Percentiles rank a stretch among this genome's conserved stretches.
These are phyloP conservation scores for Aspergillus ostianus DNA, from an alignment of 495 filamentous ascomycete genomes.

Conservation along the genomic window DNA sequence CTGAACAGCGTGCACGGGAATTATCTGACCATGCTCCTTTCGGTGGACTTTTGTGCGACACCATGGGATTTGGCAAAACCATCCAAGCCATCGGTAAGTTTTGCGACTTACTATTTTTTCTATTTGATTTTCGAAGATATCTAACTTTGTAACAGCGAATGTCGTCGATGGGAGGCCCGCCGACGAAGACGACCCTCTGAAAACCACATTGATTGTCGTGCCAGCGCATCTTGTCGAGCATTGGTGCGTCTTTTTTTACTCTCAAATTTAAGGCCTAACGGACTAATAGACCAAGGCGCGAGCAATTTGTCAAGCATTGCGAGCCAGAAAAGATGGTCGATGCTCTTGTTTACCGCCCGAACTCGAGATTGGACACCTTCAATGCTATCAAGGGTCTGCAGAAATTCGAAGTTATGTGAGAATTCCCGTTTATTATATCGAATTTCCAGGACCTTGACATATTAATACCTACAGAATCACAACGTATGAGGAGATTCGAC, in stretches of 20 bases:
- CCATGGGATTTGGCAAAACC: constrained; percentile 67
- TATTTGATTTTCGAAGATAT: not conserved
- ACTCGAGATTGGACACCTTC: constrained; percentile 8
- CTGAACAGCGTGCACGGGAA: constrained; percentile 45
- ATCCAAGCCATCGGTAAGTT: constrained; percentile 39
- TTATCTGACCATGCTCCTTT: constrained; percentile 32
- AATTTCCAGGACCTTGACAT: not conserved
- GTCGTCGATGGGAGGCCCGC: constrained; percentile 47
- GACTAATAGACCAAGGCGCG: constrained; percentile 19
- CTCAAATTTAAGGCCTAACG: not conserved
- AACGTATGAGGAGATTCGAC: constrained; percentile 53
- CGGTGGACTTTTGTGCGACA: constrained; percentile 58
- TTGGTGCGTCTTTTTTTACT: constrained; percentile 26
- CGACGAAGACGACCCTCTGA: constrained; percentile 15
- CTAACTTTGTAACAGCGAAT: constrained; percentile 28
- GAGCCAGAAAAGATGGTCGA: constrained; percentile 5
- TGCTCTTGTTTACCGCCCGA: too few species aligned
- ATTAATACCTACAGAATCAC: constrained; percentile 30
- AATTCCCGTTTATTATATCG: not conserved
- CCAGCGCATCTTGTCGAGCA: constrained; percentile 42
- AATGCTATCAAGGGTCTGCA: constrained; percentile 16
- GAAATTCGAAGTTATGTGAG: constrained; percentile 26
- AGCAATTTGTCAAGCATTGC: constrained; percentile 41
- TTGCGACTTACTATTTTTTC: not conserved
- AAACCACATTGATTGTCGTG: constrained; percentile 52